Evolutionary conservation across 2,329 filamentous ascomycete species (phyloP).

Genomic region (Colletotrichum caudatum): DNA sequence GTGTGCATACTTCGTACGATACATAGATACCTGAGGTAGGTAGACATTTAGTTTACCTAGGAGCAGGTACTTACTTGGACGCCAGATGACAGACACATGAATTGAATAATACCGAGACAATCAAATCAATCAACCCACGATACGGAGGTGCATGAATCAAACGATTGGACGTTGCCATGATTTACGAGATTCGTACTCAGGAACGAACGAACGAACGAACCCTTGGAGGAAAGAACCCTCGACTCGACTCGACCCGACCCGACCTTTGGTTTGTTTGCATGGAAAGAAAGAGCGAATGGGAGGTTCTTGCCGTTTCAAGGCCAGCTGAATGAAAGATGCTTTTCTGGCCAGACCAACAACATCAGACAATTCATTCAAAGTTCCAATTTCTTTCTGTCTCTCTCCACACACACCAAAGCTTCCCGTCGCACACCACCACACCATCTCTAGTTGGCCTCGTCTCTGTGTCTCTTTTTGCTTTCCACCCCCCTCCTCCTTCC

Average conservation of each 20-base stretch:
- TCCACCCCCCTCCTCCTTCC: not conserved
- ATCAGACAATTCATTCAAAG: not conserved
- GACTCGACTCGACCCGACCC: slow-evolving; percentile 7
- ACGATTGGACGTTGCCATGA: not conserved
- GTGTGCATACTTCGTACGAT: not conserved
- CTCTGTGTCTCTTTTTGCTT: not conserved
- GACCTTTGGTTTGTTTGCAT: not conserved
- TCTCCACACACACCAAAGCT: slow-evolving; percentile 7
- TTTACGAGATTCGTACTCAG: not conserved
- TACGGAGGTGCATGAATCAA: not conserved
- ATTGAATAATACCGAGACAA: not conserved
- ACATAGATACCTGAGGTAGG: too few species aligned
- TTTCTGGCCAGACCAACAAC: not conserved
- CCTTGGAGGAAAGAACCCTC: not conserved
- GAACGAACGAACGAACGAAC: too few species aligned
- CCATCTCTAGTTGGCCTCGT: slow-evolving; percentile 1
- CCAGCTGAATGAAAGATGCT: slow-evolving; percentile 28
- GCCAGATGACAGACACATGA: not conserved
- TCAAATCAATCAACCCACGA: too few species aligned
- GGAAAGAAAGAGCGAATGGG: slow-evolving; percentile 13
- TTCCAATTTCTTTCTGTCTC: not conserved
- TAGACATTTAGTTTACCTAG: not conserved
- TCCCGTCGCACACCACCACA: slow-evolving; percentile 6
- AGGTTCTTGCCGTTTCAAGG: not conserved
- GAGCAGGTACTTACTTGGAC: not conserved